Base-by-base conservation (phyloP, 1,139 yeast species). In the Scheffersomyces illinoinensis region DNA sequence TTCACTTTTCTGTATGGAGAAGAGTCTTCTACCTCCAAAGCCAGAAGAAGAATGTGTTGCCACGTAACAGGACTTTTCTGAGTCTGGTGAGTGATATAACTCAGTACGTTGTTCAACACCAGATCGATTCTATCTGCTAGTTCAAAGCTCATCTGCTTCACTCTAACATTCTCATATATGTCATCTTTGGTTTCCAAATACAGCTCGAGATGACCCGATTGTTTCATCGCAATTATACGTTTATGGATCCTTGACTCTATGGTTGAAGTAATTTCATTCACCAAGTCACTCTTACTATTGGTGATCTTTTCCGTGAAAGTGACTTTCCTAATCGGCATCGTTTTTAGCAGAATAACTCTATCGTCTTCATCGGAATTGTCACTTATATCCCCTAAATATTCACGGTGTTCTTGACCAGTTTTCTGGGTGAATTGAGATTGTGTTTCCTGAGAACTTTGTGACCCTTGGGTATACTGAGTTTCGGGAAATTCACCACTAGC, bases 191-290 rank as follows among this genome's bases (percentile, higher is more conserved):
- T 48, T 24, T 20, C 51, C 21, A 48, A 48, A 48, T 48, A 17
- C 12, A n/a, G 8, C 17, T 48, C 7, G 8, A 48, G 17, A 7
- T 58, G 57, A 4, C 54, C 58, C 6, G 58, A 53, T 3, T 61
- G 47, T 5, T 61, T 60, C 53, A 60, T 33, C 1, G 57, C 26
- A 20, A 62, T 55, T 1, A 75, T 63, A 54, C 66, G 68, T 1
- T 62, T 54, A 20, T 65, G 64, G 0, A 84, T 70, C 46, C 70
- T 75, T 5, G 71, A 62, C 56, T 78, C 78, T 33, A 81, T 68
- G 2, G 76, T 50, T 0, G 85, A 73, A 47, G 76, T 76, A 39
- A 85, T 60, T 61, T 81, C 84, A 50, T 76, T 67, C 23, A 73
- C 64, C n/a, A 84, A 61, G n/a, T 70, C 71, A 4, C 71, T 69